A percentile compares a stretch with the other conserved stretches of the same genome.
These are phyloP conservation scores for Dendryphion nanum DNA, from an alignment of 2,329 filamentous ascomycete species.

Conservation along the genomic window DNA sequence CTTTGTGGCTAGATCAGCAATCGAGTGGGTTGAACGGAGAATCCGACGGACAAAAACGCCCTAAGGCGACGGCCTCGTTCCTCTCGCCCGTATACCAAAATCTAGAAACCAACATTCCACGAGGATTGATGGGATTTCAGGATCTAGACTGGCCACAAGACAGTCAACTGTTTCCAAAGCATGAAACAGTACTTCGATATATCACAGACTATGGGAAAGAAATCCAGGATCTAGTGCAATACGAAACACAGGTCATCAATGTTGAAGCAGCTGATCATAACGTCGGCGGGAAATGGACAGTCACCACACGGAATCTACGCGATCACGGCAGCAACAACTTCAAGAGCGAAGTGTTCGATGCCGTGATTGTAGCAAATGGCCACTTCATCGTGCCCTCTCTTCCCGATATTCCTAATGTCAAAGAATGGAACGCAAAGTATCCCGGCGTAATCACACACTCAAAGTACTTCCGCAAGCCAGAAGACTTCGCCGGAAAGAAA, in stretches of 20 bases:
- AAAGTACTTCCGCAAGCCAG: constrained; percentile 72
- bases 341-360: constrained; percentile 54
- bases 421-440: constrained; percentile 39
- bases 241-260: constrained; percentile 68
- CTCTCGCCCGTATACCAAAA: constrained; percentile 80
- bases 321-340: constrained; percentile 42
- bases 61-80: constrained; percentile 59
- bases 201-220: constrained; percentile 69
- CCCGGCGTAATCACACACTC: constrained; percentile 53
- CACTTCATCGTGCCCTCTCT: constrained; percentile 50
- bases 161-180: constrained; percentile 70
- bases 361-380: constrained; percentile 48
- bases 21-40: constrained; percentile 26
- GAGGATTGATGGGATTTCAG: constrained; percentile 75
- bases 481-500: constrained; percentile 63
- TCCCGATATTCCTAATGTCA: constrained; percentile 41
- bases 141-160: constrained; percentile 65
- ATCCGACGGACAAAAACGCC: constrained; percentile 54
- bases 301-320: constrained; percentile 55
- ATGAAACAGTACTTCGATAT: constrained; percentile 71
- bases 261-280: constrained; percentile 42
- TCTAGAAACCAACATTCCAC: constrained; percentile 84
- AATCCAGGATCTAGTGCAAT: constrained; percentile 64
- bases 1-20: constrained; percentile 47
- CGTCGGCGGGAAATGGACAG: constrained; percentile 53